phyloP scores from a whole-genome alignment of 2,329 filamentous ascomycete genomes.

The Phialophora tarda region DNA sequence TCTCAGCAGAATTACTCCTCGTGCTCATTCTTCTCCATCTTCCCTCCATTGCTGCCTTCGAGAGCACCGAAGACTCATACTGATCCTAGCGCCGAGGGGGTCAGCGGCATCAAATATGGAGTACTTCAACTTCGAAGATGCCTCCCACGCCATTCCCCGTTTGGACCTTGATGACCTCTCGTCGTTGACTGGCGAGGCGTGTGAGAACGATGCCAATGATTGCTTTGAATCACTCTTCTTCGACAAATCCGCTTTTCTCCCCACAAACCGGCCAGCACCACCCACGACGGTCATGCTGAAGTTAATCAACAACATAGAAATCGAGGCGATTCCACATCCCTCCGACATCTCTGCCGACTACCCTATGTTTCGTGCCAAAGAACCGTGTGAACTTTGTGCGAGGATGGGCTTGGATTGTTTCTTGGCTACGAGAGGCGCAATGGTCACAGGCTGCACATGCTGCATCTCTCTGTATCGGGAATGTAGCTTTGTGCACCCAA shows the following conservation, averaged over 20 bases:
- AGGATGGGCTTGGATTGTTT: conserved; percentile 56
- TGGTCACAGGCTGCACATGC: conserved; percentile 54
- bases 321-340: conserved; percentile 38
- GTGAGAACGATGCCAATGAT: conserved; percentile 47
- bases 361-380: conserved; percentile 53
- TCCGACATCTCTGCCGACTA: conserved; percentile 43
- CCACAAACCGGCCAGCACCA: conserved; percentile 41
- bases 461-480: conserved; percentile 55
- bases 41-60: conserved; percentile 7
- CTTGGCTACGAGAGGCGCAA: conserved; percentile 51
- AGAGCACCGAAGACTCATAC: background rate
- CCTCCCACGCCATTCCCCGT: conserved; percentile 47
- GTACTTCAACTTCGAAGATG: conserved; percentile 56
- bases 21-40: conserved; percentile 4
- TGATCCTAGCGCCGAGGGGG: background rate
- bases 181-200: conserved; percentile 47
- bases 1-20: conserved; percentile 3
- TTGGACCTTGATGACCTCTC: conserved; percentile 49
- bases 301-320: conserved; percentile 40
- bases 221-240: conserved; percentile 51
- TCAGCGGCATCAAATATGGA: conserved; percentile 46
- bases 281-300: conserved; percentile 38
- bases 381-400: conserved; percentile 54
- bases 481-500: conserved; percentile 54
- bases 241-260: conserved; percentile 50